A percentile compares a stretch with the other conserved stretches of the same genome.
Conservation (phyloP, 2,329 filamentous ascomycete species). For the Diaporthe amygdali region DNA sequence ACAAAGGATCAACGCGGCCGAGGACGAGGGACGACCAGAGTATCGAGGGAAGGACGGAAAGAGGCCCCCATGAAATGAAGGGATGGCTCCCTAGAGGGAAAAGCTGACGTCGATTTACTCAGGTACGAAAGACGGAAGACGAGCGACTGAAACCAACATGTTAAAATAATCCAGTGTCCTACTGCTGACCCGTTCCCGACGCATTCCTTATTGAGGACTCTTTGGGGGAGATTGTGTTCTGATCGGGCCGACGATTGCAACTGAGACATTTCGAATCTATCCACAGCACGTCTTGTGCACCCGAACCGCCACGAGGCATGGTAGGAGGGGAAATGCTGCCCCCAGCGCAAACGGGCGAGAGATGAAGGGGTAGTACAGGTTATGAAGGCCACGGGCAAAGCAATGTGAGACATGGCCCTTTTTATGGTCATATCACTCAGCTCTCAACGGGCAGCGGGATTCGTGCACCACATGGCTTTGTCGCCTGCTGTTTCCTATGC, state of each 20-base stretch:
- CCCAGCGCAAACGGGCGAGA: neutral
- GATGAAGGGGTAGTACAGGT: conserved; percentile 2
- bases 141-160: neutral
- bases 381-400: neutral
- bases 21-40: neutral
- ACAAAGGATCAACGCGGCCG: neutral
- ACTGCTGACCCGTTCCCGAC: neutral
- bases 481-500: neutral
- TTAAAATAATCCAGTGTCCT: neutral
- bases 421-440: neutral
- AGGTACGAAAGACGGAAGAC: neutral
- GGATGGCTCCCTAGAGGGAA: neutral
- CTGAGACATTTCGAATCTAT: conserved; percentile 14
- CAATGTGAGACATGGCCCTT: neutral
- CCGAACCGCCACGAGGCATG: neutral
- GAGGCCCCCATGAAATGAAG: neutral
- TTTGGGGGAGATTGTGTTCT: neutral
- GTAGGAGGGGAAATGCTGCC: neutral
- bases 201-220: neutral
- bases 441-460: neutral
- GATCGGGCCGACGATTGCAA: conserved; percentile 1
- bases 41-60: neutral
- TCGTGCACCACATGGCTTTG: neutral
- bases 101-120: neutral
- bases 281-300: neutral